A percentile compares a stretch with the other conserved stretches of the same genome.
These are phyloP conservation scores for Sarcomyxa edulis DNA, from an alignment of 768 basidiomycete species.

Conservation along the genomic window DNA sequence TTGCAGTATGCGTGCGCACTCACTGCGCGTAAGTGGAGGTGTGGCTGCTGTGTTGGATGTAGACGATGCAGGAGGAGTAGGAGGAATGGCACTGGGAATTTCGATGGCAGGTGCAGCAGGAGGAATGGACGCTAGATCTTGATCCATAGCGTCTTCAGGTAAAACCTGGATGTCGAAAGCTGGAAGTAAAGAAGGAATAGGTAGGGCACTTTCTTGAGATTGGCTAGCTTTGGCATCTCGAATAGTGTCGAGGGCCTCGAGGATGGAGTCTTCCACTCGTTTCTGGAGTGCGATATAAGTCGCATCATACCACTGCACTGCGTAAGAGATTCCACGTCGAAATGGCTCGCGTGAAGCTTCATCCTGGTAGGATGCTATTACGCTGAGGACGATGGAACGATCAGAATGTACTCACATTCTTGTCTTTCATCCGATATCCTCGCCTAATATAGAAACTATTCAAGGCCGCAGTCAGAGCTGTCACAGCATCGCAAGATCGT, in stretches of 20 bases:
- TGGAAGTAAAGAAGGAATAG: too few relatives aligned
- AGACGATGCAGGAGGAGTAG: too few relatives aligned
- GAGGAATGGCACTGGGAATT: too few relatives aligned
- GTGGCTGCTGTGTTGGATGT: constrained; percentile 1
- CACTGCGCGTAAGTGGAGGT: background rate
- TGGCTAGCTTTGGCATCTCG: too few relatives aligned
- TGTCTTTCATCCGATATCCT: constrained; percentile 4
- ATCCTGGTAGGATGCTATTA: constrained; percentile 7
- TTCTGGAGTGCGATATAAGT: too few relatives aligned
- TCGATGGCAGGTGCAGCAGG: too few relatives aligned
- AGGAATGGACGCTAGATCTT: too few relatives aligned
- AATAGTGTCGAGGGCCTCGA: background rate
- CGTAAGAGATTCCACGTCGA: constrained; percentile 13
- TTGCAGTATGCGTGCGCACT: constrained; percentile 14
- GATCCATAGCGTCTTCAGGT: too few relatives aligned
- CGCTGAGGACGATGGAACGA: background rate
- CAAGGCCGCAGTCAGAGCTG: constrained; percentile 8
- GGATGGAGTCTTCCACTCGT: too few relatives aligned
- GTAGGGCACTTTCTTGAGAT: too few relatives aligned
- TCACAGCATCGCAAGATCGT: constrained; percentile 12
- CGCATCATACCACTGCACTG: constrained; percentile 19
- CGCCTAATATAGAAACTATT: constrained; percentile 7
- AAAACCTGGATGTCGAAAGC: too few relatives aligned
- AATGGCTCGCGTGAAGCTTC: constrained; percentile 15
- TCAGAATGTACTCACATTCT: constrained; percentile 1